phyloP scores from a whole-genome alignment of 2,329 filamentous ascomycete genomes.

The Purpureocillium lavendulum region DNA sequence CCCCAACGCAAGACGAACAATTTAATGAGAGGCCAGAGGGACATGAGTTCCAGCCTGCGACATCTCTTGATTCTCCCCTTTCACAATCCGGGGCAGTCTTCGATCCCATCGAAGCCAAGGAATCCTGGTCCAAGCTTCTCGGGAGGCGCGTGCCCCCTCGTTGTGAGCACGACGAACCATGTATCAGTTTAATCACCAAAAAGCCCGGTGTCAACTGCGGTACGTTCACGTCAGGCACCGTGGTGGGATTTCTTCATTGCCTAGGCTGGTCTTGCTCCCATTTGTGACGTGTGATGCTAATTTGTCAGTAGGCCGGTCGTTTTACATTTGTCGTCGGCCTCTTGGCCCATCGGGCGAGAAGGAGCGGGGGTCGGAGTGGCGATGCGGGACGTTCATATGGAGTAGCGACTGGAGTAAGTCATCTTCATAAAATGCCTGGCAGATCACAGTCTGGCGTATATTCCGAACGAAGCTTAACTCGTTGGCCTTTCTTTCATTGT shows the following conservation, averaged over 20 bases:
- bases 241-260: background rate
- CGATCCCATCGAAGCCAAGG: conserved; percentile 65
- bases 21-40: no score
- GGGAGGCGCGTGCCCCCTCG: conserved; percentile 64
- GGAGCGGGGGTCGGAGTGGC: conserved; percentile 77
- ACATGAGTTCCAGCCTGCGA: no score
- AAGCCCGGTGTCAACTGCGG: conserved; percentile 80
- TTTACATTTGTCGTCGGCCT: conserved; percentile 60
- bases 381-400: conserved; percentile 78
- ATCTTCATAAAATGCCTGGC: conserved; percentile 5
- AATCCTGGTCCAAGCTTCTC: conserved; percentile 81
- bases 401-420: conserved; percentile 47
- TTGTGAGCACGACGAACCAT: conserved; percentile 86
- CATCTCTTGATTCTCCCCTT: background rate
- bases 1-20: no score
- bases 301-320: conserved; percentile 43
- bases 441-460: no score
- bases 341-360: conserved; percentile 79
- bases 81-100: conserved; percentile 28
- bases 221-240: conserved; percentile 23
- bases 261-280: background rate
- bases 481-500: no score
- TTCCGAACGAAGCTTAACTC: no score
- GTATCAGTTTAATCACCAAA: conserved; percentile 75
- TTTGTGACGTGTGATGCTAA: background rate